Base-by-base conservation (phyloP, 371 early-diverging fungal genomes). In the Rhizopus arrhizus region DNA sequence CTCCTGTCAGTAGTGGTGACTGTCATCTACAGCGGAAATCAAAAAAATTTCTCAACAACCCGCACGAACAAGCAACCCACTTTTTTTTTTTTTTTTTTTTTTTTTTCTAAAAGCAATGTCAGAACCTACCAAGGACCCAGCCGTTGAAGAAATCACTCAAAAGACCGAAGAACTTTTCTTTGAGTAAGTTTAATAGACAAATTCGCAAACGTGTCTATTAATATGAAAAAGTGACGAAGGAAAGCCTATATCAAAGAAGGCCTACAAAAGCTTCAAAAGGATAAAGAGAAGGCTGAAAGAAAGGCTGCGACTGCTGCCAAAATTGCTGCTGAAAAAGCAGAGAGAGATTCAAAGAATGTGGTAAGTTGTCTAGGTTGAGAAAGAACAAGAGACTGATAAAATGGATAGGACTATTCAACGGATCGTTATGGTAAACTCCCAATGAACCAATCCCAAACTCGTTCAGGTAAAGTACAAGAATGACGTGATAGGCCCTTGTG, bases 201-300 rank as follows among this genome's bases (percentile, higher is more conserved):
- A 48, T 28, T 5, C 43, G 28, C 34, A 49, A 49, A 43, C 33
- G 29, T 10, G 40, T 16, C 6, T 11, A 51, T 3, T 31, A 5
- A 42, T 4, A 15, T 15, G 47, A 35, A 33, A 11, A 61, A 86
- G 91, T 61, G 93, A 90, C 56, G 90, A 91, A 34, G 96, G 96
- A 53, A 86, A 95, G 72, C 93, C 95, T 28, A 79, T 95, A 34
- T 92, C 96, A 52, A 91, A 96, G 82, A 91, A 88, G 68, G 94
- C 92, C 12, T 81, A 91, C 59, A 97, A 97, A 98, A 98, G 85
- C 87, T 91, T 13, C 88, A 92, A 69, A 94, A 93, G 75, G 91
- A 95, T 70, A 81, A 82, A 55, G 94, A 95, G 73, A 96, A 95
- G 87, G 92, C 89, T 53, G 79, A 69, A 48, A 88, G 82, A 72